phyloP scores from a whole-genome alignment of 2,329 filamentous ascomycete species.

The Fusarium sulawesiense region DNA sequence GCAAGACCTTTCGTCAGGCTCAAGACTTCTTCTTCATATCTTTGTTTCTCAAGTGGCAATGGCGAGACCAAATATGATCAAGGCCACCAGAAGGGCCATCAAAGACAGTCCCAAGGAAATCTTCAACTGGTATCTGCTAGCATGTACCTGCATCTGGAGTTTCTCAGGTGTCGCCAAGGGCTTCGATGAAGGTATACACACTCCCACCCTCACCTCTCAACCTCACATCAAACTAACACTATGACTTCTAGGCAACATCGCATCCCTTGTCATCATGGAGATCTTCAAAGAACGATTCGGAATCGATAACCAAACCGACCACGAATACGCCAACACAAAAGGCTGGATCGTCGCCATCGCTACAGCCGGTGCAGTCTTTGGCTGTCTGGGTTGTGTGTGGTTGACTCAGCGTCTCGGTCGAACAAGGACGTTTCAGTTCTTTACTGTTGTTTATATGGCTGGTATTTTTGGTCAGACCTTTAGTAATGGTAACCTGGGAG shows the following conservation, averaged over 20 bases:
- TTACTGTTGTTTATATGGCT: conserved; percentile 52
- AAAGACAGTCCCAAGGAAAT: conserved; percentile 44
- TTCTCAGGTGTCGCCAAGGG: conserved; percentile 49
- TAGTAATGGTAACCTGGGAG: conserved; percentile 43
- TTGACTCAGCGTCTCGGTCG: conserved; percentile 43
- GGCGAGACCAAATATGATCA: conserved; percentile 41
- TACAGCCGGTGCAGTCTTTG: conserved; percentile 47
- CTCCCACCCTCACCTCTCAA: too few species aligned
- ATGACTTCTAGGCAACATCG: conserved; percentile 43
- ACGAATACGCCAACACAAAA: conserved; percentile 46
- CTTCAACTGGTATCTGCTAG: conserved; percentile 47
- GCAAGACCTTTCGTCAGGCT: too few species aligned
- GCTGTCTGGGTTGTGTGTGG: conserved; percentile 45
- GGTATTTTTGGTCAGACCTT: conserved; percentile 50
- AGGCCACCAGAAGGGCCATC: conserved; percentile 44
- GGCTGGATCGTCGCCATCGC: conserved; percentile 50
- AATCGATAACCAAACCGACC: conserved; percentile 38
- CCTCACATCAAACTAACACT: not conserved
- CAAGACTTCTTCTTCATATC: too few species aligned
- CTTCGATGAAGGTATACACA: conserved; percentile 45
- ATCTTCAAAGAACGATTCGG: conserved; percentile 44
- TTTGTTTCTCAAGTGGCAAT: not conserved
- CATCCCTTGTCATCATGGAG: conserved; percentile 47
- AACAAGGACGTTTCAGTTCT: conserved; percentile 39
- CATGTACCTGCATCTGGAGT: conserved; percentile 45